Percentiles rank a stretch among this genome's conserved stretches.
Evolutionary conservation across 495 filamentous ascomycete species (phyloP).

Genomic region (Penicillium verhagenii): DNA sequence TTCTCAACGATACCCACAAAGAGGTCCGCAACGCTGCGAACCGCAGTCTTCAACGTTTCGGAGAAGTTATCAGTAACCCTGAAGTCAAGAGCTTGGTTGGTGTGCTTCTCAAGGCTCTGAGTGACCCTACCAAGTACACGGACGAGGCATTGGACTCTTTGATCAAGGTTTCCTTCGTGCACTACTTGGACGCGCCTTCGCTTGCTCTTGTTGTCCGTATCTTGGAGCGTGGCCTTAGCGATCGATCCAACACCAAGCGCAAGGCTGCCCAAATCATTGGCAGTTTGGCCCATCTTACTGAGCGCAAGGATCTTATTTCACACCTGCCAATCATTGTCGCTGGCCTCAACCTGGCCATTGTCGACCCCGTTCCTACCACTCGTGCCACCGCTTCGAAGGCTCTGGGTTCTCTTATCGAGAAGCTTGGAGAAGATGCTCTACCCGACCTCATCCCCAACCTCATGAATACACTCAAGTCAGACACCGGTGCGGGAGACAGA

Average conservation of each 20-base stretch:
- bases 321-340: conserved; percentile 92
- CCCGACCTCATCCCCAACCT: conserved; percentile 97
- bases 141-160: conserved; percentile 91
- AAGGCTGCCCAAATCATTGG: conserved; percentile 97
- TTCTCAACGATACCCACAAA: conserved; percentile 96
- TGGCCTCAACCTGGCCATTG: conserved; percentile 81
- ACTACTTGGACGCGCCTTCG: conserved; percentile 94
- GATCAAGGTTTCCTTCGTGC: conserved; percentile 93
- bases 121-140: conserved; percentile 95
- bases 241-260: conserved; percentile 89
- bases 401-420: conserved; percentile 91
- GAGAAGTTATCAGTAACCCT: conserved; percentile 96
- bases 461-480: conserved; percentile 95
- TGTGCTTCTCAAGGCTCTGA: conserved; percentile 91
- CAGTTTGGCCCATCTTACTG: conserved; percentile 93
- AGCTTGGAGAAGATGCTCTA: conserved; percentile 93
- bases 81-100: conserved; percentile 89
- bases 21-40: conserved; percentile 91
- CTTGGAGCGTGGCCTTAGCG: conserved; percentile 84
- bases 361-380: conserved; percentile 96
- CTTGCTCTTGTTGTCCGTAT: conserved; percentile 93
- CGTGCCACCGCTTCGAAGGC: conserved; percentile 95
- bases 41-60: conserved; percentile 92
- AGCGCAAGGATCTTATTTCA: conserved; percentile 86
- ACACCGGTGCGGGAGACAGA: conserved; percentile 92